Evolutionary conservation across 2,329 filamentous ascomycete species (phyloP).

Genomic region (Nothopassalora personata): DNA sequence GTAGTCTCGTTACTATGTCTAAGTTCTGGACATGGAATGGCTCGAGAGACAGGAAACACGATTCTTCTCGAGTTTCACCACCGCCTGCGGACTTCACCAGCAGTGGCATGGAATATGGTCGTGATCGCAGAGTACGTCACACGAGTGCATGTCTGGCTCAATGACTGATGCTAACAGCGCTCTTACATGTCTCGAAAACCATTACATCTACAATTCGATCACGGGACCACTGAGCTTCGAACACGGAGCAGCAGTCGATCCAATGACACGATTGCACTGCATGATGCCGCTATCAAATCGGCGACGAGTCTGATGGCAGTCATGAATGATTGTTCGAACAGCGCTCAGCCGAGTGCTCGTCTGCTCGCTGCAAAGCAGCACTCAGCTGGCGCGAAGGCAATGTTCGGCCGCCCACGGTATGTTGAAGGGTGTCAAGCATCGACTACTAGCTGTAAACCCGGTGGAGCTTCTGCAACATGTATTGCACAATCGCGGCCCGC

Average conservation of each 20-base stretch:
- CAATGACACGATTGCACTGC: constrained; percentile 25
- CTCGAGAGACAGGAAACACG: constrained; percentile 1
- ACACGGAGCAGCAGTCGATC: constrained; percentile 11
- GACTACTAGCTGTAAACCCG: too few relatives aligned
- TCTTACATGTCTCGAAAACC: constrained; percentile 17
- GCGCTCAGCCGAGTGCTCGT: constrained; percentile 34
- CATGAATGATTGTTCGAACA: constrained; percentile 41
- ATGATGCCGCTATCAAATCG: constrained; percentile 30
- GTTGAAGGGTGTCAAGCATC: too few relatives aligned
- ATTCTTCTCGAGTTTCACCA: not conserved
- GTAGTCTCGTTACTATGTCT: constrained; percentile 28
- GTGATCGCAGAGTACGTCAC: constrained; percentile 17
- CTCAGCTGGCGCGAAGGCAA: constrained; percentile 31
- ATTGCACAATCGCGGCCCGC: too few relatives aligned
- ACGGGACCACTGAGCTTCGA: not conserved
- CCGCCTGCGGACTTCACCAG: not conserved
- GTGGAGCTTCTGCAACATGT: too few relatives aligned
- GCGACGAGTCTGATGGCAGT: constrained; percentile 35
- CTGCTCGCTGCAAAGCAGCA: constrained; percentile 25
- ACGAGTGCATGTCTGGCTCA: not conserved
- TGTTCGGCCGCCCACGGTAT: constrained; percentile 34
- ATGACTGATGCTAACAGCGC: not conserved
- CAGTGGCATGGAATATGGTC: constrained; percentile 18
- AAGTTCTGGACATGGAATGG: constrained; percentile 43
- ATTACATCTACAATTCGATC: constrained; percentile 23